Evolutionary conservation across 352 stramenopile species (phyloP).

Genomic region (Phytophthora vignae): DNA sequence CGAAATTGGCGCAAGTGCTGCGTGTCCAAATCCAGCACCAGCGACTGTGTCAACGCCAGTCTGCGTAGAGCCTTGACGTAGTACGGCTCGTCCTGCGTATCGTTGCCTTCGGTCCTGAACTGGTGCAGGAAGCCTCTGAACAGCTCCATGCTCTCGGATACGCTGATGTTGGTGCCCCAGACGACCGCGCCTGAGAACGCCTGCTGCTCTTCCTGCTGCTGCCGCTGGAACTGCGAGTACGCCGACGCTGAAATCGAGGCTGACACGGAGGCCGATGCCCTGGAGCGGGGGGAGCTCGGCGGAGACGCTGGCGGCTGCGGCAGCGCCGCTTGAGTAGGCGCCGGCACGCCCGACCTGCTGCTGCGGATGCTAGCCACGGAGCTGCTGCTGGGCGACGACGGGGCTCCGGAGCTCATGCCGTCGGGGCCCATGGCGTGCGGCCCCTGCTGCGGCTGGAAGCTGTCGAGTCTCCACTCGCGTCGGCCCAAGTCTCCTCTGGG

Average conservation of each 20-base stretch:
- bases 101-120: slow-evolving; percentile 58
- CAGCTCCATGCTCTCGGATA: slow-evolving; percentile 91
- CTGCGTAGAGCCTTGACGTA: slow-evolving; percentile 85
- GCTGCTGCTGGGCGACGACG: slow-evolving; percentile 55
- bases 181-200: slow-evolving; percentile 87
- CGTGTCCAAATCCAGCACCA: slow-evolving; percentile 93
- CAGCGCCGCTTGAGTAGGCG: slow-evolving; percentile 34
- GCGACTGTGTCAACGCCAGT: slow-evolving; percentile 83
- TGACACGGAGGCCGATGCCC: slow-evolving; percentile 52
- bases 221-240: slow-evolving; percentile 40
- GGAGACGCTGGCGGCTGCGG: slow-evolving; percentile 69
- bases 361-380: slow-evolving; percentile 44
- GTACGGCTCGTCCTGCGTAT: slow-evolving; percentile 56
- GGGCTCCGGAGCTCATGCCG: slow-evolving; percentile 37
- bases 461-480: slow-evolving; percentile 79
- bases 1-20: slow-evolving; percentile 89
- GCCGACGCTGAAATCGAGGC: slow-evolving; percentile 35
- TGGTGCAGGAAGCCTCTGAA: slow-evolving; percentile 92
- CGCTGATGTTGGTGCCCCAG: slow-evolving; percentile 95
- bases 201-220: slow-evolving; percentile 57
- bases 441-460: slow-evolving; percentile 41
- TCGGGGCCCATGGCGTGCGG: slow-evolving; percentile 23
- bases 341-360: slow-evolving; percentile 21
- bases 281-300: slow-evolving; percentile 70
- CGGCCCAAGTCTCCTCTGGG: slow-evolving; percentile 80